Base-by-base conservation (phyloP, 129 eudicot genomes). In the Flaveria linearis region DNA sequence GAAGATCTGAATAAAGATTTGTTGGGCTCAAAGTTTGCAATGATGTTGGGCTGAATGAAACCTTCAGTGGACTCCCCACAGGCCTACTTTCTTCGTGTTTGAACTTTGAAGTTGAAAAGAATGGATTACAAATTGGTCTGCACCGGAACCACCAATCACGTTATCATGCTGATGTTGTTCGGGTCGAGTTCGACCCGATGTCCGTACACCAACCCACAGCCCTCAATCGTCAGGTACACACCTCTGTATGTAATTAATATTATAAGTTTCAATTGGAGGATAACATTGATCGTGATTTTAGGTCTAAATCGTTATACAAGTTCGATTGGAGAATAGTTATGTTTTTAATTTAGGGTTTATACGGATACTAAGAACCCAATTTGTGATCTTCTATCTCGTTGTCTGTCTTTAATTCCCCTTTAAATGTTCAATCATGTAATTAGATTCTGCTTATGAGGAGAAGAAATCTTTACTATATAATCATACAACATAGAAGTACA, bases 191-290 rank as follows among this genome's bases (percentile, higher is more conserved):
- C 55, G 98, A 94, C 83, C 98, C 96, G 77, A 72, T 75, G 15
- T 45, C 45, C 16, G 97, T 71, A 94, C 78, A 39, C 83, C 4
- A 85, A 70, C 49, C 80, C 91, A 94, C 98, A 0, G 79, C 90
- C 55, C 90, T 89, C 82, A 94, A 91, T 76, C 98, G 97, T 63
- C 98, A 94, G 93, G 98, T 94, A 78, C 61, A 2, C 43, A 20
- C 11, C 1, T 39, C 25, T 51, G 2, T 22, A 9, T 61, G 7
- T 50, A 9, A 5, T 12, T n/a, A 7, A 9, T 51, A 75, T 36
- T 36, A 36, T 16, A 39, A 17, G 22, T 7, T 71, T 36, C 12
- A 7, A 13, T 20, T 41, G 41, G 5, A 15, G 20, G 30, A 16
- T 46, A 41, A 1, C 51, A 2, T 42, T 1, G 67, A 8, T 18